Percentiles rank a stretch among this genome's conserved stretches.
Evolutionary conservation across 108 stramenopile species (phyloP).

Genomic region (Pseudonitzschia multiseries): DNA sequence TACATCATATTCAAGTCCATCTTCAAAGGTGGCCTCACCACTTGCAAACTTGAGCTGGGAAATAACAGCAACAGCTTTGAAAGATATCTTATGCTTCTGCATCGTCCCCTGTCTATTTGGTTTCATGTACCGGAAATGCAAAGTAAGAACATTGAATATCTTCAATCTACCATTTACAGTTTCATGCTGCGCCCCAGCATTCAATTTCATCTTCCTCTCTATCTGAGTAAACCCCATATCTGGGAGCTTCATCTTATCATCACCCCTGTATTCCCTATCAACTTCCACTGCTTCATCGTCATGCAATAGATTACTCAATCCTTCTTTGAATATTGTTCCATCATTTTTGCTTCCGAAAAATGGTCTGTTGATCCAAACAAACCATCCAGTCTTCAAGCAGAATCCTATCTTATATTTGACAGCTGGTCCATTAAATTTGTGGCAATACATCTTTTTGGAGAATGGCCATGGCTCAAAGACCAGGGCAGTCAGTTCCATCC

Average conservation of each 20-base stretch:
- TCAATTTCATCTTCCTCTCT: background rate
- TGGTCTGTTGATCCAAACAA: constrained; percentile 33
- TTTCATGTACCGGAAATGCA: too few species aligned
- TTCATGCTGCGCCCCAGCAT: background rate
- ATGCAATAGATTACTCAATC: too few species aligned
- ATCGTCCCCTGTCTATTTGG: too few species aligned
- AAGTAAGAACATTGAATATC: too few species aligned
- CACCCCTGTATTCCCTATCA: background rate
- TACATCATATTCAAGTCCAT: too few species aligned
- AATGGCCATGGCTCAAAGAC: too few species aligned
- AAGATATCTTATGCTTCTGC: background rate
- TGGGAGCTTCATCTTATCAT: background rate
- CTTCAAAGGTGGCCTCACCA: too few species aligned
- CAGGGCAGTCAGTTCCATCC: too few species aligned
- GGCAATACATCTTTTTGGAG: too few species aligned
- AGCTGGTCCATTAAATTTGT: constrained; percentile 29
- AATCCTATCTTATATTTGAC: constrained; percentile 26
- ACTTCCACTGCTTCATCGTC: too few species aligned
- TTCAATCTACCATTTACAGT: constrained; percentile 1
- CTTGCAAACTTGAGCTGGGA: background rate
- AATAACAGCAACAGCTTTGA: background rate
- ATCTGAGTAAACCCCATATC: background rate
- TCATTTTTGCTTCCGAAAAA: constrained; percentile 17
- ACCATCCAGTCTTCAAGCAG: background rate
- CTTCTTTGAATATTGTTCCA: too few species aligned